Base-by-base conservation (phyloP, 495 filamentous ascomycete species). In the Opeltia flavorubescens region DNA sequence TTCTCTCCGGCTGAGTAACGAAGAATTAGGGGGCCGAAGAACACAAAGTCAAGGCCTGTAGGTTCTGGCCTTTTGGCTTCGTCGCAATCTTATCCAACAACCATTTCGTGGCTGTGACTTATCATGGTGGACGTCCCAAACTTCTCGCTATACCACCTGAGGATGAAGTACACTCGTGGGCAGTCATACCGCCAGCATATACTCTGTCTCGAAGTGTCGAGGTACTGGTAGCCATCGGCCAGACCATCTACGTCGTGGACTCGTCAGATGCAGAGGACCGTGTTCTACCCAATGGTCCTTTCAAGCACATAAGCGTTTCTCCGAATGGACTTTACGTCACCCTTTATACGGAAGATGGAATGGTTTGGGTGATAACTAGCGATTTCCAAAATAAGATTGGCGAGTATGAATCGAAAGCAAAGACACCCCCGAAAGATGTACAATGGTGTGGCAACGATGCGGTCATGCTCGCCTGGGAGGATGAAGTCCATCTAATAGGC, bases 401-500 rank as follows among this genome's bases (percentile, higher is more conserved):
- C 59, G 89, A 98, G 59, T 87, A 95, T 59, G 83, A 95, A 60
- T 88, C 88, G 0, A 79, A 77, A 48, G 84, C 83, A 21, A 84
- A 79, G 54, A 89, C 83, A n/a, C 68, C 78, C 1, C 93, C 91
- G 1, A 86, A 86, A 56, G 81, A 89, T 46, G 72, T 98, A 43
- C 79, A 87, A 51, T 98, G 91, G 91, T 96, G 91, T 62, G 89
- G 91, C 13, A 93, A 95, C 49, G 86, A 95, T 63, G 84, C 87
- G 5, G 86, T 95, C 7, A 79, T 94, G 38, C 76, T 96, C 49
- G 87, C 86, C 12, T 98, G 91, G 91, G 91, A 95, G 55, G 91
- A 98, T 63, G 91, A 98, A 55, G 80, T 96, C n/a, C 91, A 95
- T 58, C 72, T 98, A 36, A 82, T 96, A 46, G 89, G 88, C 1